These are phyloP conservation scores for Artemisia argyi DNA, from an alignment of 129 eudicot species.

Conservation along the genomic window DNA sequence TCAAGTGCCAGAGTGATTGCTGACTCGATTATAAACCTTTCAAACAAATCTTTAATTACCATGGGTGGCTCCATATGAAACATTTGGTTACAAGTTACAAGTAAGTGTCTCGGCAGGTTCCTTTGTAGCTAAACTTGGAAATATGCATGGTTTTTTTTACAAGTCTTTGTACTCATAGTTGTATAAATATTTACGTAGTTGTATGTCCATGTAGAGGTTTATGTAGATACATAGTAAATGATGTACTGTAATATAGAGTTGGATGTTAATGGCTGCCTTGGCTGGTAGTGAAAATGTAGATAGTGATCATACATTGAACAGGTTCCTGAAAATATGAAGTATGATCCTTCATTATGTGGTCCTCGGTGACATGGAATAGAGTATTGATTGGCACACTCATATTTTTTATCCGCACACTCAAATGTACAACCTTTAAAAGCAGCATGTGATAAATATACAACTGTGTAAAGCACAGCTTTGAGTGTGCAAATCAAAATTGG, in stretches of 20 bases:
- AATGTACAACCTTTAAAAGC: no score
- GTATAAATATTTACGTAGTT: not conserved
- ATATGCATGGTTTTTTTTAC: not conserved
- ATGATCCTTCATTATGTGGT: no score
- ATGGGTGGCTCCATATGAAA: constrained; percentile 24
- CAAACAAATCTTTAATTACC: constrained; percentile 64
- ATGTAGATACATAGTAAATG: constrained; percentile 1
- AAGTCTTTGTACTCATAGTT: no score
- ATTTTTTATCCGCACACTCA: no score
- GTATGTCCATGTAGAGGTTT: not conserved
- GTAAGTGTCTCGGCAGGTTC: not conserved
- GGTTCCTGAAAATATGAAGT: no score
- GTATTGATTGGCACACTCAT: no score
- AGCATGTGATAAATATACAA: no score
- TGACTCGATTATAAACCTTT: constrained; percentile 76
- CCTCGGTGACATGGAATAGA: no score
- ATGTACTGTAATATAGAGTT: constrained; percentile 17
- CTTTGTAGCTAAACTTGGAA: constrained; percentile 14
- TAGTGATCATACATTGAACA: no score
- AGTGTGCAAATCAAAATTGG: no score
- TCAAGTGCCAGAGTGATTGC: constrained; percentile 89
- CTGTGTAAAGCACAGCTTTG: no score
- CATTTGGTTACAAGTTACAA: not conserved
- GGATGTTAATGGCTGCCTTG: constrained; percentile 14
- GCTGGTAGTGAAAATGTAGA: not conserved